Evolutionary conservation across 345 rosid genomes (phyloP).

Genomic region (Cardamine occulta): DNA sequence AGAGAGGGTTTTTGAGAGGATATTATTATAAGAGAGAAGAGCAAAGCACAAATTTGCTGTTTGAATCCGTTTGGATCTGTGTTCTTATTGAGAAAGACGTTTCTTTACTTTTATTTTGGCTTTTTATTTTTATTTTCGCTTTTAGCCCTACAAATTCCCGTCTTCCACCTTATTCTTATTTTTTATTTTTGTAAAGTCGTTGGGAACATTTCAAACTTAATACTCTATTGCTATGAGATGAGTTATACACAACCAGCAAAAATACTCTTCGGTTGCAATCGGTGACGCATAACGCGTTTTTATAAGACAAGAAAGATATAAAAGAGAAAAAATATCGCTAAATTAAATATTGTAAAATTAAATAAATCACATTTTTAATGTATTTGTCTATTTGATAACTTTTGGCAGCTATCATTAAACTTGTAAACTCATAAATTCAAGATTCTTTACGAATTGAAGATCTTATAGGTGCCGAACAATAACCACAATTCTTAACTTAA

Average conservation of each 20-base stretch:
- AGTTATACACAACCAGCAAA: constrained; percentile 3
- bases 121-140: constrained; percentile 22
- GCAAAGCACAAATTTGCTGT: constrained; percentile 63
- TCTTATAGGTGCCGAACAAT: not conserved
- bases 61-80: constrained; percentile 93
- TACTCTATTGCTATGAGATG: constrained; percentile 10
- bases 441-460: not conserved
- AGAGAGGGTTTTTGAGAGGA: constrained; percentile 37
- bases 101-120: constrained; percentile 47
- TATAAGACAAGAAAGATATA: not conserved
- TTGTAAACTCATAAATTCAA: not conserved
- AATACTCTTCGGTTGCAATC: constrained; percentile 14
- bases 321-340: not conserved
- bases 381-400: not conserved
- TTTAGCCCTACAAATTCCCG: constrained; percentile 42
- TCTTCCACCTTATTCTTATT: constrained; percentile 9
- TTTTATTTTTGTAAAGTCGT: constrained; percentile 19
- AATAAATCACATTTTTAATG: not conserved
- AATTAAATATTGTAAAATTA: too few relatives aligned
- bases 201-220: constrained; percentile 30
- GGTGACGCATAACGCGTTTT: not conserved
- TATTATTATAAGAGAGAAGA: constrained; percentile 35
- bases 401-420: constrained; percentile 4
- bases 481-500: not conserved
- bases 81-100: constrained; percentile 76